Base-by-base conservation (phyloP, 768 basidiomycete species). In the Podaxis mareebaensis region DNA sequence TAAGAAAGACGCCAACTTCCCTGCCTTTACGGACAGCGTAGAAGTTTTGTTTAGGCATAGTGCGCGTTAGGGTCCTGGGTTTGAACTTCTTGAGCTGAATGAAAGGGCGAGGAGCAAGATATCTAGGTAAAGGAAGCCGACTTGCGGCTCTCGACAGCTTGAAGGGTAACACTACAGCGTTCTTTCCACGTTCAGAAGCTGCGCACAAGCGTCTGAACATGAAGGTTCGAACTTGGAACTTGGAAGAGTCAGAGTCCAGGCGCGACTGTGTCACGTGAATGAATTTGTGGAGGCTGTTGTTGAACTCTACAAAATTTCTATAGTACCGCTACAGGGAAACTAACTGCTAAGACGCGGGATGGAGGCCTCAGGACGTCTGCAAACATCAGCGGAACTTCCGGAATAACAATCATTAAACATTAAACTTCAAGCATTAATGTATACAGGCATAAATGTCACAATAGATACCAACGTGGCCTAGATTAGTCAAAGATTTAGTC, bases 1-100 rank as follows among this genome's bases (percentile, higher is more conserved):
- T 82, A 2, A 65, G 63, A 71, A 88, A 95, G 3, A 95, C 77
- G 0, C 94, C 94, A 0, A 87, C 80, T 11, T 69, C 65, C 39
- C 78, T 76, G 10, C 94, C 94, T n/a, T 73, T 77, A 39, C 77
- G 79, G 7, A 96, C 93, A 26, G 92, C 90, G 71, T 93, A 95
- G 72, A 82, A 93, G 3, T 72, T 78, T n/a, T 66, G 75, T 70
- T 83, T 85, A 11, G 69, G 51, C 60, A 71, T 74, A 24, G 71
- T 63, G 55, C 61, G 55, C 33, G 33, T 69, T 68, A 15, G 26
- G 49, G 22, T 5, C 24, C 15, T 71, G 42, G 44, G 51, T 30
- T 63, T 17, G 42, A 24, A 17, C 20, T 51, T 56, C 30, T n/a
- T 63, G 48, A 46, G 39, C 7, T 36, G 15, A 51, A 33, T 44